These are phyloP conservation scores for Psidium guajava DNA, from an alignment of 345 rosid genomes.

Conservation along the genomic window DNA sequence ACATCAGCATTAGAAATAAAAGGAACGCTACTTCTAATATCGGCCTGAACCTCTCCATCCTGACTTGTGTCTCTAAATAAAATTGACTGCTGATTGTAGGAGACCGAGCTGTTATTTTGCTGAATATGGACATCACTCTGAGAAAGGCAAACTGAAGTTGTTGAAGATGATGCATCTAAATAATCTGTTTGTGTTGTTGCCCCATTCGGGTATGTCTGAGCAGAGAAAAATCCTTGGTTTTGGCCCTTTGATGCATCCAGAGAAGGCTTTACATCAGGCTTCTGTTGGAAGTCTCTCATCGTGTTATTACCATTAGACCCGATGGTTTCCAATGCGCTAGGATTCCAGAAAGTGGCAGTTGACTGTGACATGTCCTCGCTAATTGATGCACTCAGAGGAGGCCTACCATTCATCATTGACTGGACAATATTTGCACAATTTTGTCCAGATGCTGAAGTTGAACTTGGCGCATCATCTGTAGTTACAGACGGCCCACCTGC, in stretches of 20 bases:
- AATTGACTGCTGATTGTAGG: constrained; percentile 32
- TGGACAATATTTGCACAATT: constrained; percentile 23
- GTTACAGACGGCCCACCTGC: constrained; percentile 38
- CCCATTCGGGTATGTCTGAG: constrained; percentile 31
- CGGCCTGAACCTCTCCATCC: constrained; percentile 40
- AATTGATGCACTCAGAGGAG: constrained; percentile 14
- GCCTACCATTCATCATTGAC: constrained; percentile 17
- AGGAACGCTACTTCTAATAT: constrained; percentile 28
- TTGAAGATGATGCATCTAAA: constrained; percentile 69
- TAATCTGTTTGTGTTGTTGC: constrained; percentile 32
- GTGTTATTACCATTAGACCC: constrained; percentile 15
- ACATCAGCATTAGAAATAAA: constrained; percentile 22
- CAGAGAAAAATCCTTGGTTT: constrained; percentile 27
- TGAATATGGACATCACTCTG: constrained; percentile 44
- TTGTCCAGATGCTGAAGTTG: constrained; percentile 45
- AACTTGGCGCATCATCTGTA: constrained; percentile 50
- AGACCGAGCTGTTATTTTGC: constrained; percentile 28
- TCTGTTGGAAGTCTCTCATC: constrained; percentile 28
- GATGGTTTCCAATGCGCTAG: constrained; percentile 25
- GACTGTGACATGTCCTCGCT: constrained; percentile 44
- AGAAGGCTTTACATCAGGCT: constrained; percentile 48
- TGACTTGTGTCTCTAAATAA: constrained; percentile 36
- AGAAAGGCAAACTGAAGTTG: constrained; percentile 49
- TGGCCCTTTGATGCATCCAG: constrained; percentile 38
- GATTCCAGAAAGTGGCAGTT: constrained; percentile 21